Conservation (phyloP, 2,329 filamentous ascomycete genomes). For the Piedraia hortae region DNA sequence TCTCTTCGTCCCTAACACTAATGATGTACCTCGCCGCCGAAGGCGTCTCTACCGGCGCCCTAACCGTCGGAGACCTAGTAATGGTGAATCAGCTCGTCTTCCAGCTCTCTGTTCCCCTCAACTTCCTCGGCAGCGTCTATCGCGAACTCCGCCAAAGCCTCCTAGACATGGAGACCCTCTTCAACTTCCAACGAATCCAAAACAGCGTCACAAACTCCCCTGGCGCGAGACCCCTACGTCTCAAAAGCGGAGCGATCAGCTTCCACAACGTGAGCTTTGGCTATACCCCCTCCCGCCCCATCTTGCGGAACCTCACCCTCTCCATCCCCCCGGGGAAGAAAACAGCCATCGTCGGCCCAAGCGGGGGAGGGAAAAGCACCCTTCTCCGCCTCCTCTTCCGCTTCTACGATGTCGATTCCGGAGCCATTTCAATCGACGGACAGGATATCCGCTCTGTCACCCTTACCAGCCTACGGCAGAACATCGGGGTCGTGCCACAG, state of each 20-base stretch:
- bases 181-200: constrained; percentile 92
- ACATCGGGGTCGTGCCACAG: constrained; percentile 88
- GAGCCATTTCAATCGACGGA: constrained; percentile 70
- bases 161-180: constrained; percentile 94
- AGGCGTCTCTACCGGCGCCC: constrained; percentile 50
- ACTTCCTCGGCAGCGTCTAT: constrained; percentile 95
- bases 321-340: constrained; percentile 92
- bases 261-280: constrained; percentile 93
- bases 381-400: constrained; percentile 76
- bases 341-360: constrained; percentile 81
- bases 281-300: constrained; percentile 65
- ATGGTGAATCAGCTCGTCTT: constrained; percentile 99
- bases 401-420: constrained; percentile 69
- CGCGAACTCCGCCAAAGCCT: constrained; percentile 82
- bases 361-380: constrained; percentile 88
- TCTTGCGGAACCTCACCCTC: constrained; percentile 57
- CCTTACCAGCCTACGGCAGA: constrained; percentile 52
- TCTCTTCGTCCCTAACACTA: constrained; percentile 68
- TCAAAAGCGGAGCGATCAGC: constrained; percentile 66
- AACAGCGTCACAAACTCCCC: constrained; percentile 55
- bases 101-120: constrained; percentile 84
- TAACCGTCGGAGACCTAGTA: constrained; percentile 87
- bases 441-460: constrained; percentile 70
- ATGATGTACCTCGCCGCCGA: constrained; percentile 97
- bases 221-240: constrained; percentile 41